These are phyloP conservation scores for Thuja plicata DNA, from an alignment of 83 land plant genomes.

Conservation along the genomic window DNA sequence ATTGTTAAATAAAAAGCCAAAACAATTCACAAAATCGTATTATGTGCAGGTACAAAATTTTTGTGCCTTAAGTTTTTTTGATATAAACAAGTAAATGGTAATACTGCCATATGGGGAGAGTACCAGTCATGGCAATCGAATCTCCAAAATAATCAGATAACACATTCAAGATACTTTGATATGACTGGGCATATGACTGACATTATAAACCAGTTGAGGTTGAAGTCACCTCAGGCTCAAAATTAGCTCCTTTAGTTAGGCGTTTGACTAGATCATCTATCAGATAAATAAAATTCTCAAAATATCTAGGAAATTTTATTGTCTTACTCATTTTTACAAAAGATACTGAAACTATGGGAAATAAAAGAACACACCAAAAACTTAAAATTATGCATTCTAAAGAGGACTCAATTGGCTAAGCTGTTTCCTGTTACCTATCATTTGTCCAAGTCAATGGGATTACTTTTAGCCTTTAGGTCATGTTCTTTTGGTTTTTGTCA, in stretches of 20 bases:
- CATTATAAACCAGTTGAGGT: neutral
- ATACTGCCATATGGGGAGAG: neutral
- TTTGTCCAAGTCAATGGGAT: too few species aligned
- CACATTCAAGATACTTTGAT: neutral
- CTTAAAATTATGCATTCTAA: too few species aligned
- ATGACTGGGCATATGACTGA: neutral
- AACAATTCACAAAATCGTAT: neutral
- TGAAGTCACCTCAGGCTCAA: neutral
- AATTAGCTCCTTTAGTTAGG: neutral
- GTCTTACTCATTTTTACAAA: neutral
- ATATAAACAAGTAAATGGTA: neutral
- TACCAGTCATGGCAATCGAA: neutral
- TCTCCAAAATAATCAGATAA: neutral
- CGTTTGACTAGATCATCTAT: neutral
- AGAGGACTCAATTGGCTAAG: too few species aligned
- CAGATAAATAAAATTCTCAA: neutral
- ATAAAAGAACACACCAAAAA: too few species aligned
- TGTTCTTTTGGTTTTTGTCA: too few species aligned
- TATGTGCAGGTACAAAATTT: neutral
- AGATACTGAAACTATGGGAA: neutral
- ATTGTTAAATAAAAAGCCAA: neutral
- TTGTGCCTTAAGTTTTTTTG: neutral
- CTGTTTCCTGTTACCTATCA: too few species aligned
- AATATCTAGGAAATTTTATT: neutral
- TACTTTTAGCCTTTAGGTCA: too few species aligned